Percentiles rank a stretch among this genome's conserved stretches.
Evolutionary conservation across 495 filamentous ascomycete species (phyloP).

Genomic region (Aspergillus taichungensis): DNA sequence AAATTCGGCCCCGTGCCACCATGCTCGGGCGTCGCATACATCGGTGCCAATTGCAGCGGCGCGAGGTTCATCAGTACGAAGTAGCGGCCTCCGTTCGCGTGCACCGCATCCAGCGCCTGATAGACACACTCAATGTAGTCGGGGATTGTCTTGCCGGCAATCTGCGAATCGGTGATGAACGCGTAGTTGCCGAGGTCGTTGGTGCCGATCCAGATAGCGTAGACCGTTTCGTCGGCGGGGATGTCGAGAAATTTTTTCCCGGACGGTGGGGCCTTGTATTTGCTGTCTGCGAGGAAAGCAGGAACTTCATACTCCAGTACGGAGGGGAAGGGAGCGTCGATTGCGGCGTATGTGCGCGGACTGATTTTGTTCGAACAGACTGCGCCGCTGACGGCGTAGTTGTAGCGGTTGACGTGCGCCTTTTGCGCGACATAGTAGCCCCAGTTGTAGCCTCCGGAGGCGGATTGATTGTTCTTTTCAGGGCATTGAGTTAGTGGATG

Average conservation of each 20-base stretch:
- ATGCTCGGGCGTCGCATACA: slow-evolving; percentile 44
- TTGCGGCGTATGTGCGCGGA: slow-evolving; percentile 36
- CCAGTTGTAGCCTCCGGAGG: slow-evolving; percentile 62
- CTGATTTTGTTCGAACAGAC: slow-evolving; percentile 61
- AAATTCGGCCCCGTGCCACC: slow-evolving; percentile 43
- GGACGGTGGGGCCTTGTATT: slow-evolving; percentile 27
- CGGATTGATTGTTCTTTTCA: slow-evolving; percentile 32
- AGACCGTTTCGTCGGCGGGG: slow-evolving; percentile 51
- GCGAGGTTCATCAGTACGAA: slow-evolving; percentile 61
- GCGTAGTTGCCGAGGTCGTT: slow-evolving; percentile 60
- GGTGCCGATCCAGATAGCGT: slow-evolving; percentile 69
- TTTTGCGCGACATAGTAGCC: slow-evolving; percentile 49
- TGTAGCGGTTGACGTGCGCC: slow-evolving; percentile 51
- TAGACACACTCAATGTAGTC: slow-evolving; percentile 61
- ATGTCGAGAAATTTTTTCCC: slow-evolving; percentile 43
- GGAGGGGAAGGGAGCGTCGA: slow-evolving; percentile 48
- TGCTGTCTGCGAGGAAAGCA: slow-evolving; percentile 55
- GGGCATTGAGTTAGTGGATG: no score
- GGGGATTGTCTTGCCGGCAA: slow-evolving; percentile 45
- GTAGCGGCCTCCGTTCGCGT: slow-evolving; percentile 53
- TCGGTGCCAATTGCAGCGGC: slow-evolving; percentile 52
- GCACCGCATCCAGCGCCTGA: slow-evolving; percentile 46
- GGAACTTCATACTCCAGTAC: slow-evolving; percentile 60
- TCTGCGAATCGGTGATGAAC: slow-evolving; percentile 55
- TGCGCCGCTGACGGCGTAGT: slow-evolving; percentile 65